Conservation (phyloP, 305 asterid species). For the Stenogyne calaminthoides region DNA sequence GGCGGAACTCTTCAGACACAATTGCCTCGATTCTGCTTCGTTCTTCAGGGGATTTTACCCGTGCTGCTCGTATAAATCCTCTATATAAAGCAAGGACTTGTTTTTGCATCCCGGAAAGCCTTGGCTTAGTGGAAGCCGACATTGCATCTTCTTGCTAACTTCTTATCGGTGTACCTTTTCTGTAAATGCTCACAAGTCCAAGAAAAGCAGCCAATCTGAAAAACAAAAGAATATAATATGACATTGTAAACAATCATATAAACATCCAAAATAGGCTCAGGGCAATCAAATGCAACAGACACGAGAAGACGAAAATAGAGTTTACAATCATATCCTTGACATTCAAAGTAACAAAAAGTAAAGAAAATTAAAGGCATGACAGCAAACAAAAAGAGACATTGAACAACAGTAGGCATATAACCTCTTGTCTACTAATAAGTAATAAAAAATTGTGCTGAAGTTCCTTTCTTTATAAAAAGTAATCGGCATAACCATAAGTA, state of each 20-base stretch:
- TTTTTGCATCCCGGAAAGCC: slow-evolving; percentile 90
- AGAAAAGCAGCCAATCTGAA: slow-evolving; percentile 17
- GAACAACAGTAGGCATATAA: background rate
- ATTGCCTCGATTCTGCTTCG: slow-evolving; percentile 62
- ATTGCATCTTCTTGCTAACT: slow-evolving; percentile 39
- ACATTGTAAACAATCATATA: too few relatives aligned
- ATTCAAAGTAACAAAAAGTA: background rate
- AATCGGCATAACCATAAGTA: slow-evolving; percentile 2
- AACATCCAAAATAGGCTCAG: too few relatives aligned
- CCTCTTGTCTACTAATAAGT: background rate
- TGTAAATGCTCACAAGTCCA: background rate
- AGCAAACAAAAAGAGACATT: background rate
- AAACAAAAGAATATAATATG: background rate
- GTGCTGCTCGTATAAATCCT: slow-evolving; percentile 83
- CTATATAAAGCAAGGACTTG: slow-evolving; percentile 84
- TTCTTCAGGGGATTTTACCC: slow-evolving; percentile 69
- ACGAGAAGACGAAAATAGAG: background rate
- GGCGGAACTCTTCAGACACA: slow-evolving; percentile 76
- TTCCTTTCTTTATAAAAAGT: background rate
- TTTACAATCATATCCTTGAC: background rate
- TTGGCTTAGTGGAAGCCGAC: slow-evolving; percentile 62
- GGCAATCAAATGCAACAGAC: background rate
- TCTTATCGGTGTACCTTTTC: too few relatives aligned
- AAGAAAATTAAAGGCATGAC: background rate
- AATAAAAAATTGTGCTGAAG: background rate